Evolutionary conservation across 192 early-diverging fungal genomes (phyloP).

Genomic region (Blastocladiella britannica): DNA sequence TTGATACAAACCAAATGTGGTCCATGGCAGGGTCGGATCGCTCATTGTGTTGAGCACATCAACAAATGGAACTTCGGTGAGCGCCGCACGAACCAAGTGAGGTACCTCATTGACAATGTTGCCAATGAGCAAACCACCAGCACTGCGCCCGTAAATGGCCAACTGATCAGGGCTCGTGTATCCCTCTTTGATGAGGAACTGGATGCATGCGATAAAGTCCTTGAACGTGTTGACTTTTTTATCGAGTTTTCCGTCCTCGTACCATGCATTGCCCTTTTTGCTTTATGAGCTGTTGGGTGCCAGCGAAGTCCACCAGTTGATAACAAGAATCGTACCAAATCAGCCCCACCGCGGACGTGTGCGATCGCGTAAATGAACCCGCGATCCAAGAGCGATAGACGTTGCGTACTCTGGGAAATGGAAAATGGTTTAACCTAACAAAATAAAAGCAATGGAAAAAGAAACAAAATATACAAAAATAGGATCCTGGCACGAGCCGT

Average conservation of each 20-base stretch:
- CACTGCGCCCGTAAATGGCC: slow-evolving; percentile 48
- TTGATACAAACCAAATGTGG: slow-evolving; percentile 22
- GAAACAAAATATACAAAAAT: too few relatives aligned
- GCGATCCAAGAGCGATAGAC: slow-evolving; percentile 52
- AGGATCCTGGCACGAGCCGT: slow-evolving; percentile 50
- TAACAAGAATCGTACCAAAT: too few relatives aligned
- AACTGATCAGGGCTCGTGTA: slow-evolving; percentile 28
- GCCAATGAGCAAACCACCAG: slow-evolving; percentile 58
- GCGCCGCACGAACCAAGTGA: slow-evolving; percentile 50
- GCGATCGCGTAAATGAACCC: slow-evolving; percentile 65
- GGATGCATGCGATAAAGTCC: slow-evolving; percentile 47
- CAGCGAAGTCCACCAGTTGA: too few relatives aligned
- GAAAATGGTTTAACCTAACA: too few relatives aligned
- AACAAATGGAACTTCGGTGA: slow-evolving; percentile 62
- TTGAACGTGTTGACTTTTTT: slow-evolving; percentile 51
- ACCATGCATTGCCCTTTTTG: slow-evolving; percentile 63
- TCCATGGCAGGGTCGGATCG: slow-evolving; percentile 43
- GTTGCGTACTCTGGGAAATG: too few relatives aligned
- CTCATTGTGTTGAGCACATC: slow-evolving; percentile 76
- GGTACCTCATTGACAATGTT: slow-evolving; percentile 38
- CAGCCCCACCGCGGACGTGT: slow-evolving; percentile 63
- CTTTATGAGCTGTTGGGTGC: too few relatives aligned
- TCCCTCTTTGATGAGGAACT: slow-evolving; percentile 35
- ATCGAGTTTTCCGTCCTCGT: slow-evolving; percentile 43
- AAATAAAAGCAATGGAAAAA: too few relatives aligned